Base-by-base conservation (phyloP, 345 rosid species). In the Pelargonium nanum region DNA sequence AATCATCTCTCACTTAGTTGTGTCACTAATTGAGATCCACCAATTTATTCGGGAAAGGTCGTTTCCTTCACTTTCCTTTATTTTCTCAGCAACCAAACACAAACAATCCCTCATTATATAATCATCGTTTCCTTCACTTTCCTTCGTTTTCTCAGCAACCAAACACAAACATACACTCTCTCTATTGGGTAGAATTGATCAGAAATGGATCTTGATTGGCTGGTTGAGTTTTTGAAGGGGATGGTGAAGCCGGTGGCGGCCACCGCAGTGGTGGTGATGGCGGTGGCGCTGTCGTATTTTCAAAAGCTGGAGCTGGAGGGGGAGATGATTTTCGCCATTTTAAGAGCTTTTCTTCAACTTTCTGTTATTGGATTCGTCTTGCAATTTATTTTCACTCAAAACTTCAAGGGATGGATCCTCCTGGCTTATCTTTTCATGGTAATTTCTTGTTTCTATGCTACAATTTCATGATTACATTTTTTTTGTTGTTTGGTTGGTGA, bases 351-450 rank as follows among this genome's bases (percentile, higher is more conserved):
- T 75, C 75, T 87, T 68, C 98, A 89, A 71, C 85, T 89, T 23
- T 92, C 95, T 10, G 60, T 89, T 4, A 85, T 92, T 60, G 96
- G 95, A 16, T 92, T 92, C 59, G 95, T 92, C 67, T 84, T 92
- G 67, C 88, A 89, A 61, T 87, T 92, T 81, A 89, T 92, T 65
- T 92, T 92, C 50, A 72, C 40, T 24, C 85, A 77, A 52, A 64
- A 81, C 0, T 77, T 80, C 57, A n/a, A 63, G 25, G 65, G 55
- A 9, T 89, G 95, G 95, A 92, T 92, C 74, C 1, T 92, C 58
- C 77, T 86, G 13, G 93, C 91, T 58, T 92, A 92, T 67, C 81
- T 89, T 72, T 89, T 89, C 87, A 92, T 87, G 98, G 95, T 86
- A 15, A 6, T 22, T 4, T 16, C 20, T 9, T 26, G 2, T 24